Conservation (phyloP, 768 basidiomycete genomes). For the Coprinellus micaceus region DNA sequence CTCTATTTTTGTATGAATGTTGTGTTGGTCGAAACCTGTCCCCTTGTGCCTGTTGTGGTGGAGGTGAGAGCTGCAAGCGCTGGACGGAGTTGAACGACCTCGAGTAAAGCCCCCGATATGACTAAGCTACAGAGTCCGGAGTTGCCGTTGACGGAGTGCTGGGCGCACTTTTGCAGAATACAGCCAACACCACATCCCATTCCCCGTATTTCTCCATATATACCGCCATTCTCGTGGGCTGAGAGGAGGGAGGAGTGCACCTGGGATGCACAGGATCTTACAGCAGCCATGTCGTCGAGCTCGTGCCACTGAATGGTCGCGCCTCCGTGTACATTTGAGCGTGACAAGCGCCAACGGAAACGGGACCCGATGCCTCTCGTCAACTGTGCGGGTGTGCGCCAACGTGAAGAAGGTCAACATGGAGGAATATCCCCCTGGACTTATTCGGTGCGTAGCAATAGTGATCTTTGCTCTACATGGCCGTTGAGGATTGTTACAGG, state of each 20-base stretch:
- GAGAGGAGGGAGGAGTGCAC: neutral
- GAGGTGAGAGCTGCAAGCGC: neutral
- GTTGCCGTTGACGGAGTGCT: neutral
- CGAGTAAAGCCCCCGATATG: neutral
- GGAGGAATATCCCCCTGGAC: constrained; percentile 63
- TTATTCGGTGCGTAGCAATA: constrained; percentile 50
- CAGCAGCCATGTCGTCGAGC: constrained; percentile 24
- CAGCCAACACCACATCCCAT: neutral
- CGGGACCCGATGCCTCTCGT: constrained; percentile 3
- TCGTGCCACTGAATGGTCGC: constrained; percentile 6
- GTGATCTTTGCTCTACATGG: neutral
- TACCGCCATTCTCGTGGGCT: neutral
- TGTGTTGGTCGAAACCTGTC: neutral
- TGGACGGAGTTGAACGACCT: neutral
- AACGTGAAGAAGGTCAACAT: constrained; percentile 41
- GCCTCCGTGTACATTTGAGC: neutral
- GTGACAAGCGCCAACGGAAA: neutral
- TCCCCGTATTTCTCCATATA: neutral
- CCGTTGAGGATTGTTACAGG: constrained; percentile 29
- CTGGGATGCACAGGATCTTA: constrained; percentile 26
- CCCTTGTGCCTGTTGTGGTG: neutral
- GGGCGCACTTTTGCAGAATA: neutral
- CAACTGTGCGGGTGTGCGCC: constrained; percentile 22
- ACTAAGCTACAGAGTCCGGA: neutral
- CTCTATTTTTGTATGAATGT: no score